Percentiles rank a stretch among this genome's conserved stretches.
phyloP scores from a whole-genome alignment of 2,329 filamentous ascomycete genomes.

The Teratosphaeriaceae sp. region DNA sequence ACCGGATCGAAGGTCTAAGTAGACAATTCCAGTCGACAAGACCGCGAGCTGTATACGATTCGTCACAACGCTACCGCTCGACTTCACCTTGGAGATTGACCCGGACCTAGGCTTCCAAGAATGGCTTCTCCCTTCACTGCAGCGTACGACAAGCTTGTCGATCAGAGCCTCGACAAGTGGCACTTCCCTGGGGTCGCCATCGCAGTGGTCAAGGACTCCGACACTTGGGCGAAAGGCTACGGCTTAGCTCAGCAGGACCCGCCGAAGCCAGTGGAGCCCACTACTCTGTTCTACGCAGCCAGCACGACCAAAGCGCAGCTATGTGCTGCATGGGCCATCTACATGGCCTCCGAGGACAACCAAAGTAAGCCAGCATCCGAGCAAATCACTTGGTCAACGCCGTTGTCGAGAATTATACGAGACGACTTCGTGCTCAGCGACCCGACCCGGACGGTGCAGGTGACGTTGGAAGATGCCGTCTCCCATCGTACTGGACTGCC shows the following conservation, averaged over 20 bases:
- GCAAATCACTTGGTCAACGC: background rate
- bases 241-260: background rate
- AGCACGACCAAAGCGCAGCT: conserved; percentile 3
- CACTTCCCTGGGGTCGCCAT: background rate
- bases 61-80: no score
- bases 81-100: no score
- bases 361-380: background rate
- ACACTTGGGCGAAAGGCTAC: background rate
- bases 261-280: background rate
- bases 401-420: background rate
- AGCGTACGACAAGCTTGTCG: background rate
- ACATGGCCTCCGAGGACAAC: conserved; percentile 4
- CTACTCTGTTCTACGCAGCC: conserved; percentile 1
- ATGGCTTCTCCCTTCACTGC: background rate
- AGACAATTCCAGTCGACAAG: no score
- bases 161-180: background rate
- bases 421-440: background rate
- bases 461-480: conserved; percentile 1
- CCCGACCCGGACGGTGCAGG: background rate
- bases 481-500: conserved; percentile 1
- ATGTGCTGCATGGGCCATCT: conserved; percentile 2
- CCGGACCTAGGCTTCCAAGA: no score
- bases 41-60: no score
- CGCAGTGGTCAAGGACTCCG: background rate
- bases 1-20: no score